phyloP scores from a whole-genome alignment of 257 asterid genomes.

The Nicotiana benthamiana region DNA sequence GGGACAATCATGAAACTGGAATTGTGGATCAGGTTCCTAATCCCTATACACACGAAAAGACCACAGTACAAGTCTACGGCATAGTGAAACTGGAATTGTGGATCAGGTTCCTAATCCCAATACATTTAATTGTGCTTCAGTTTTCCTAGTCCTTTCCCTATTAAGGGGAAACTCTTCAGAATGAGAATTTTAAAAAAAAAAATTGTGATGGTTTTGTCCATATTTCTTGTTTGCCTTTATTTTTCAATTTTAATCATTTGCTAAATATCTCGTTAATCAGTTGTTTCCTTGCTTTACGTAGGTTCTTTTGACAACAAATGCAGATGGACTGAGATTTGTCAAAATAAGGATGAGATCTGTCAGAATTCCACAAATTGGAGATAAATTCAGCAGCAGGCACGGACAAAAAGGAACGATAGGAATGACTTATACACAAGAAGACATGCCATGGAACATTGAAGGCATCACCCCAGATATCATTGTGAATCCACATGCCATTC shows the following conservation, averaged over 20 bases:
- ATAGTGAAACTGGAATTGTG: slow-evolving; percentile 90
- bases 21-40: too few species aligned
- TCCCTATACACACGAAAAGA: slow-evolving; percentile 86
- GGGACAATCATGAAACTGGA: slow-evolving; percentile 67
- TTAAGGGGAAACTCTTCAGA: neutral
- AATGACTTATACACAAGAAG: slow-evolving; percentile 24
- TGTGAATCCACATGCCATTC: slow-evolving; percentile 29
- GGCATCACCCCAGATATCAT: slow-evolving; percentile 24
- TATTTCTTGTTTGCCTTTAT: neutral
- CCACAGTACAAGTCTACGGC: slow-evolving; percentile 92
- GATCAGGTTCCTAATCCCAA: slow-evolving; percentile 39
- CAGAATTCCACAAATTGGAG: slow-evolving; percentile 77
- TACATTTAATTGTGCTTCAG: neutral
- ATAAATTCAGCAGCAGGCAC: slow-evolving; percentile 26
- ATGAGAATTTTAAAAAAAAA: neutral
- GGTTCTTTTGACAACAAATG: slow-evolving; percentile 82
- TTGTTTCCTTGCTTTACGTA: slow-evolving; percentile 9
- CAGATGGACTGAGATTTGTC: slow-evolving; percentile 88
- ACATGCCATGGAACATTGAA: slow-evolving; percentile 26
- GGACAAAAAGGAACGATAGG: slow-evolving; percentile 27
- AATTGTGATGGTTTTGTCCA: neutral
- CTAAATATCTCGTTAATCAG: slow-evolving; percentile 6
- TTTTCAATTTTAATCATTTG: neutral
- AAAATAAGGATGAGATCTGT: slow-evolving; percentile 92
- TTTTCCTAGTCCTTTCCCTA: neutral